A percentile compares a stretch with the other conserved stretches of the same genome.
These are phyloP conservation scores for Capronia coronata DNA, from an alignment of 2,329 filamentous ascomycete genomes.

Conservation along the genomic window DNA sequence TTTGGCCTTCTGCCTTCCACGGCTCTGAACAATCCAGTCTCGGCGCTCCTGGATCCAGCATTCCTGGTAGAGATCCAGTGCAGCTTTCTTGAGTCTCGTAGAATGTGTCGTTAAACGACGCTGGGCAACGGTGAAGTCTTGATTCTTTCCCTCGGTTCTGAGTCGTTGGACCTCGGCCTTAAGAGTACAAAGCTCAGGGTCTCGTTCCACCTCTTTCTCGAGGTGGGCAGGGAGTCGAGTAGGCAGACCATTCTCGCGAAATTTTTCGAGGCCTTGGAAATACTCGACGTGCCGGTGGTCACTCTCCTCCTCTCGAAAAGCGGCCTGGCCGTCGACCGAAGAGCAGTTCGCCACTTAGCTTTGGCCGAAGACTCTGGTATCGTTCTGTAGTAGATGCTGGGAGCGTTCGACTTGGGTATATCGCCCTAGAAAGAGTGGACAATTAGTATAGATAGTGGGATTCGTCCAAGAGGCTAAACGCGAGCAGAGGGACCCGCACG, in stretches of 20 bases:
- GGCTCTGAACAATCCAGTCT: no score
- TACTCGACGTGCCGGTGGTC: slow-evolving; percentile 22
- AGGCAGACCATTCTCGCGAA: slow-evolving; percentile 18
- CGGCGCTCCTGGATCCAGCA: no score
- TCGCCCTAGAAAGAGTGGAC: neutral
- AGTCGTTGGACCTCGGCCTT: slow-evolving; percentile 6
- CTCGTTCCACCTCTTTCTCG: slow-evolving; percentile 11
- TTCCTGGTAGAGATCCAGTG: no score
- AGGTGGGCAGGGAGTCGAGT: slow-evolving; percentile 12
- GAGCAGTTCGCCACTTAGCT: slow-evolving; percentile 20
- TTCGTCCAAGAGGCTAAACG: neutral
- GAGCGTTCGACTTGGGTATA: slow-evolving; percentile 16
- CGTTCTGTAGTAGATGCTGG: slow-evolving; percentile 18
- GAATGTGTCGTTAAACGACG: no score
- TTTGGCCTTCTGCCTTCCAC: neutral
- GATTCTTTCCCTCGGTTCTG: no score
- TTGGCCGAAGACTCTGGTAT: slow-evolving; percentile 14
- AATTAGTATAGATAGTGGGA: no score
- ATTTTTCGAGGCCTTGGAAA: slow-evolving; percentile 22
- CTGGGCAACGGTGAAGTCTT: no score
- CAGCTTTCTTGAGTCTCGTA: no score
- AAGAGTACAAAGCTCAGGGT: no score
- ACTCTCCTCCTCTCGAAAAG: slow-evolving; percentile 14
- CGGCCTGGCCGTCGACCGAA: slow-evolving; percentile 21
- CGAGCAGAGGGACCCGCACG: neutral